Base-by-base conservation (phyloP, 2,329 filamentous ascomycete genomes). In the Tolypocladium cylindrosporum region DNA sequence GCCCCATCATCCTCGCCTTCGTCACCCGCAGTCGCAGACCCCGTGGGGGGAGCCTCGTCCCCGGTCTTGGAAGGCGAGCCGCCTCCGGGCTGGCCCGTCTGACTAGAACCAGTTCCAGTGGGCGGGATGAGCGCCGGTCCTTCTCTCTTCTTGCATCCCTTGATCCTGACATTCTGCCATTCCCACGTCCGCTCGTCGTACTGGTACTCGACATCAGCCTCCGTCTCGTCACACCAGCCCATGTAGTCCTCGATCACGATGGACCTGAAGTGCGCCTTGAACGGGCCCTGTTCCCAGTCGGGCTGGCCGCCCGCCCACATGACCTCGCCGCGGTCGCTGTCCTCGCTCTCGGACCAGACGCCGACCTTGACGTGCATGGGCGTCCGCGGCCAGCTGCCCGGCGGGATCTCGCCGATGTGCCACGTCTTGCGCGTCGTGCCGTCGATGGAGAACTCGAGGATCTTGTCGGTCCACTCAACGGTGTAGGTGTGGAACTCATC, bases 301-400 rank as follows among this genome's bases (percentile, higher is more conserved):
- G 71, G 70, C 21, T 70, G 56, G 58, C 87, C 87, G 54, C 86
- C 86, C 52, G 86, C 86, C 87, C 87, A 90, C 57, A 82, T 68
- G 58, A 87, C 78, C 31, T 84, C 87, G 54, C 86, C 85, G n/a
- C 77, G 70, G 63, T 79, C 70, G 64, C 76, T 66, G 5, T 73
- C 70, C 56, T 75, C 73, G 63, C 79, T 81, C 27, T 74, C 79
- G 51, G 79, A 72, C 77, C 80, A 84, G 62, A 79, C 79, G 55
- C 85, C 83, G 55, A 88, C 74, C 75, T 85, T 85, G 64, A 87
- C 68, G 57, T 81, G 80, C 80, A 86, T 87, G 11, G 87, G 87
- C 1, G 85, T 87, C 72, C 90, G 87, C 2, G 87, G 87, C 72
- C 80, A 90, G 48, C 68, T 69, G 9, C 75, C 74, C 58, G 75